These are phyloP conservation scores for Hemisphaericaspora xylofermentans DNA, from an alignment of 1,139 yeast genomes.

Conservation along the genomic window DNA sequence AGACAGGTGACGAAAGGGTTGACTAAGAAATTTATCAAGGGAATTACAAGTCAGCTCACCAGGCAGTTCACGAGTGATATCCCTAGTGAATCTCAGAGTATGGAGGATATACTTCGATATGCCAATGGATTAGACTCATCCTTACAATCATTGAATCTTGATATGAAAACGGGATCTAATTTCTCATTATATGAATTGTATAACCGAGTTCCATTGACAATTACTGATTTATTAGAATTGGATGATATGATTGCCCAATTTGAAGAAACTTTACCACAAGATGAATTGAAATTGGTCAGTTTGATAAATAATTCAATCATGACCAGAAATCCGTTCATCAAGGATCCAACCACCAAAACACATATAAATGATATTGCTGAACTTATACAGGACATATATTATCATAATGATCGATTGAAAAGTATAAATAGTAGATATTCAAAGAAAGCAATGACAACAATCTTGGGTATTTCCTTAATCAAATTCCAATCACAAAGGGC, in stretches of 20 bases:
- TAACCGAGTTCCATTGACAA: conserved; percentile 20
- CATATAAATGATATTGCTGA: conserved; percentile 11
- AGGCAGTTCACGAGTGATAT: not conserved
- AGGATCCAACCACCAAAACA: conserved; percentile 7
- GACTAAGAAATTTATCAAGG: conserved; percentile 8
- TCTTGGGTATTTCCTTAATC: conserved; percentile 27
- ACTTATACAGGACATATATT: conserved; percentile 3
- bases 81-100: conserved; percentile 5
- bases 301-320: conserved; percentile 13
- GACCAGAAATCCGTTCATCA: too few species aligned
- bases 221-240: conserved; percentile 40
- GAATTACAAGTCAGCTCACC: not conserved
- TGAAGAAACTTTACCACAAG: conserved; percentile 30
- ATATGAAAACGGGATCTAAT: conserved; percentile 5
- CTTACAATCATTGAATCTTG: not conserved
- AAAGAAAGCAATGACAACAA: conserved; percentile 11
- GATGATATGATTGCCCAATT: conserved; percentile 54
- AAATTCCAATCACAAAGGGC: conserved; percentile 20
- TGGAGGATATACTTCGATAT: conserved; percentile 8
- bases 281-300: conserved; percentile 21
- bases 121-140: conserved; percentile 9
- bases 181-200: conserved; percentile 29
- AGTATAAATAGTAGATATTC: conserved; percentile 1
- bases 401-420: not conserved
- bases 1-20: not conserved